Conservation (phyloP, 768 basidiomycete genomes). For the Cystobasidium onofrii region DNA sequence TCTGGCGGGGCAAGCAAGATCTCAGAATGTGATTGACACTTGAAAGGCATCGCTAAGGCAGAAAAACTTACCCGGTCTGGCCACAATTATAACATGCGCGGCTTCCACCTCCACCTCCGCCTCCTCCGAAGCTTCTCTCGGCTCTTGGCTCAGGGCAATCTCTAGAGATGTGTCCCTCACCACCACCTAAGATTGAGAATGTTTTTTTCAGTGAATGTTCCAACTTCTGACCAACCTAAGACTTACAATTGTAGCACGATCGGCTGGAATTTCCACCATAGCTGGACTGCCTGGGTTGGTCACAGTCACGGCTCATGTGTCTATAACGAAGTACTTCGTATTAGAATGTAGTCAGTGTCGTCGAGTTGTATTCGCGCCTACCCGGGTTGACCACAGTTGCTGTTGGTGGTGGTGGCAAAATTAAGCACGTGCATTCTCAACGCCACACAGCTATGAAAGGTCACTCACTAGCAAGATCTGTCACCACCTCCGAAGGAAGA, state of each 20-base stretch:
- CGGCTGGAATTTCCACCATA: not conserved
- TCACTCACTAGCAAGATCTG: not conserved
- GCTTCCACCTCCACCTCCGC: not conserved
- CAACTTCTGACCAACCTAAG: no score
- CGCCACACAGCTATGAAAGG: no score
- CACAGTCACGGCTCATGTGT: conserved; percentile 11
- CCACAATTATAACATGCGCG: conserved; percentile 3
- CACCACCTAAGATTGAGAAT: not conserved
- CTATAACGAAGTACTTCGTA: not conserved
- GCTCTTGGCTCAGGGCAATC: conserved; percentile 19
- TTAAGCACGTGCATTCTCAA: no score
- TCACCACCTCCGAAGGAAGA: not conserved
- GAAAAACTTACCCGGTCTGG: not conserved
- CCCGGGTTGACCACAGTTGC: conserved; percentile 8
- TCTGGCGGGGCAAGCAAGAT: not conserved
- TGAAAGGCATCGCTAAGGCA: no score
- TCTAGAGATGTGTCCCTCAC: not conserved
- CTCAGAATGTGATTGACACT: not conserved
- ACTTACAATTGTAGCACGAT: conserved; percentile 13
- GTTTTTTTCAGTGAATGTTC: no score
- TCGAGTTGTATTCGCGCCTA: no score
- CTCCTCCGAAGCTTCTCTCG: not conserved
- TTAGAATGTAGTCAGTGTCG: not conserved
- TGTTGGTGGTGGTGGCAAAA: no score
- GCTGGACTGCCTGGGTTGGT: not conserved